Conservation (phyloP, 495 filamentous ascomycete genomes). For the Oidiodendron maius region DNA sequence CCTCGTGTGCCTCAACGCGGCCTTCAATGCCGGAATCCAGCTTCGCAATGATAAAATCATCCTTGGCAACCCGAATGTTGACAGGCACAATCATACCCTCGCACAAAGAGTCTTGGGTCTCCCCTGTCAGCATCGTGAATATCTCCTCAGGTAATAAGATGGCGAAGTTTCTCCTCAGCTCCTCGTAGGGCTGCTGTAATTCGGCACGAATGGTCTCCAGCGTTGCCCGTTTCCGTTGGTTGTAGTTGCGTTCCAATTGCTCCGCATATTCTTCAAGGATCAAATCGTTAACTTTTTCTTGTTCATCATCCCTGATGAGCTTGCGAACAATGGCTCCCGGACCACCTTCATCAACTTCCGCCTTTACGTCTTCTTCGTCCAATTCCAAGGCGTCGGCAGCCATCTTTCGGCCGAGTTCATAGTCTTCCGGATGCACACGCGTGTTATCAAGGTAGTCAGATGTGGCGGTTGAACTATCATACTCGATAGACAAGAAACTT, state of each 20-base stretch:
- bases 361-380: conserved; percentile 96
- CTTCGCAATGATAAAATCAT: conserved; percentile 86
- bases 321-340: conserved; percentile 85
- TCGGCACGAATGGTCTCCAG: conserved; percentile 95
- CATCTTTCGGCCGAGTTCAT: conserved; percentile 95
- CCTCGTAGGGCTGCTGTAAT: conserved; percentile 87
- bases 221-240: conserved; percentile 91
- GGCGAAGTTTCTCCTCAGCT: conserved; percentile 76
- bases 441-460: conserved; percentile 95
- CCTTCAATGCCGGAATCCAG: conserved; percentile 94
- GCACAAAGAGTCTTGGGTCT: conserved; percentile 74
- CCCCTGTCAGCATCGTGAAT: conserved; percentile 95
- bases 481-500: conserved; percentile 87
- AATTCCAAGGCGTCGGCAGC: conserved; percentile 93
- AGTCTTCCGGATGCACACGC: conserved; percentile 94
- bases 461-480: conserved; percentile 67
- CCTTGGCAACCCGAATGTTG: conserved; percentile 78
- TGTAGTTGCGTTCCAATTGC: conserved; percentile 86
- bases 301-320: conserved; percentile 82
- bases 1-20: conserved; percentile 49
- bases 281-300: conserved; percentile 92
- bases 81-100: conserved; percentile 90
- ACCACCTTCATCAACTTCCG: conserved; percentile 83
- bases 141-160: conserved; percentile 70
- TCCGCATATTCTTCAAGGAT: conserved; percentile 96